These are phyloP conservation scores for Pyrus betulifolia DNA, from an alignment of 306 rosid genomes.

Conservation along the genomic window DNA sequence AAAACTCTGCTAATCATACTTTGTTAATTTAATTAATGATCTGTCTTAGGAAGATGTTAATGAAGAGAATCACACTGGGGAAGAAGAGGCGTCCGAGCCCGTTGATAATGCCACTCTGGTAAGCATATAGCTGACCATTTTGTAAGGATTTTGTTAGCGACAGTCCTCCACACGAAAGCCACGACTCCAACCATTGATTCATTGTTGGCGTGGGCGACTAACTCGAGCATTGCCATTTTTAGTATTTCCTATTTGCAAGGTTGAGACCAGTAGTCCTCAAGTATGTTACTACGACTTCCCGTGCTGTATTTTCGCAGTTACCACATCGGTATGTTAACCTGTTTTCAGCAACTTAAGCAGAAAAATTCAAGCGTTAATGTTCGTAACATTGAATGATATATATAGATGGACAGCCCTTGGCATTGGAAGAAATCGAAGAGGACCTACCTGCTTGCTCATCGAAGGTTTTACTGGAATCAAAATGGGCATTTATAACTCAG, in stretches of 20 bases:
- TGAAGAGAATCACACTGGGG: slow-evolving; percentile 9
- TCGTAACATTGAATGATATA: not conserved
- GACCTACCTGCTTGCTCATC: slow-evolving; percentile 55
- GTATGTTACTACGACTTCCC: slow-evolving; percentile 61
- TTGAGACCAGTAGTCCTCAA: slow-evolving; percentile 27
- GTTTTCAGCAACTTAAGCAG: not conserved
- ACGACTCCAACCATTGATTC: too few relatives aligned
- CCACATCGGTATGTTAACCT: slow-evolving; percentile 42
- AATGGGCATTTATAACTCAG: slow-evolving; percentile 82
- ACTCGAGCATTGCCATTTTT: not conserved
- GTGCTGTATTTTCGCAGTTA: slow-evolving; percentile 66
- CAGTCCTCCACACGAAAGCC: accelerated
- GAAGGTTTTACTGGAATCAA: slow-evolving; percentile 50
- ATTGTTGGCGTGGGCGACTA: too few relatives aligned
- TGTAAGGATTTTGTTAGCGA: too few relatives aligned
- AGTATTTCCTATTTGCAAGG: slow-evolving; percentile 32
- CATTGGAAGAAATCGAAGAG: slow-evolving; percentile 47
- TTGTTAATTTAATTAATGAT: not conserved
- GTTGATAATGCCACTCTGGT: slow-evolving; percentile 61
- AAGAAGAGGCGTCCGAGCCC: slow-evolving; percentile 39
- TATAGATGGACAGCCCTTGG: slow-evolving; percentile 62
- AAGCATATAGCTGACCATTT: too few relatives aligned
- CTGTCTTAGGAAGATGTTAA: slow-evolving; percentile 26
- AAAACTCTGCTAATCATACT: not conserved
- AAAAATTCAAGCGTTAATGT: not conserved